These are phyloP conservation scores for Mycosphaerella arachidis DNA, from an alignment of 2,329 filamentous ascomycete species.

Conservation along the genomic window DNA sequence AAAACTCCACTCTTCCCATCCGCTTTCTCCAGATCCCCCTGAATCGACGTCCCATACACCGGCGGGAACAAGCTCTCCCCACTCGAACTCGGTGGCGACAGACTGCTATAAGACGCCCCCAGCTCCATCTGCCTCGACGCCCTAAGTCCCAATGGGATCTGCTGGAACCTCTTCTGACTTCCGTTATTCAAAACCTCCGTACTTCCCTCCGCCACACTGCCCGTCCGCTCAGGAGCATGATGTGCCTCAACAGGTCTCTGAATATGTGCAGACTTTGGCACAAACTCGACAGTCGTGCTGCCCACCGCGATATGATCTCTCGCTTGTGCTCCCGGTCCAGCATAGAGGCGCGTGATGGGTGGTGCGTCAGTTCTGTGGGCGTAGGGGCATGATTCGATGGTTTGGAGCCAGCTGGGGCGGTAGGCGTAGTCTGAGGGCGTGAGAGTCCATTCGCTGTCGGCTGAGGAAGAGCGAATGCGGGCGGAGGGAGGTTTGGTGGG, in stretches of 20 bases:
- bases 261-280: background rate
- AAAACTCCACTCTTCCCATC: background rate
- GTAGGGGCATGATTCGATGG: background rate
- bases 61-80: background rate
- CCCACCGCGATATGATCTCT: background rate
- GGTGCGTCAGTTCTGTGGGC: background rate
- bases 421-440: background rate
- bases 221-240: background rate
- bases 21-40: background rate
- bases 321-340: background rate
- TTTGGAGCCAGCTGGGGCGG: background rate
- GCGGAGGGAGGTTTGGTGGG: background rate
- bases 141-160: background rate
- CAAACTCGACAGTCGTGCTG: background rate
- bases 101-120: background rate
- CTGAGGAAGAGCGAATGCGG: background rate
- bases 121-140: background rate
- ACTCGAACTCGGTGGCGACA: background rate
- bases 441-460: background rate
- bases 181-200: background rate
- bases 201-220: background rate
- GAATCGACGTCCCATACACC: background rate
- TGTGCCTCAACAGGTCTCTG: background rate
- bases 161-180: background rate
- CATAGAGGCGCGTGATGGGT: background rate